Conservation (phyloP, 352 stramenopile species). For the Phytophthora hybrid region DNA sequence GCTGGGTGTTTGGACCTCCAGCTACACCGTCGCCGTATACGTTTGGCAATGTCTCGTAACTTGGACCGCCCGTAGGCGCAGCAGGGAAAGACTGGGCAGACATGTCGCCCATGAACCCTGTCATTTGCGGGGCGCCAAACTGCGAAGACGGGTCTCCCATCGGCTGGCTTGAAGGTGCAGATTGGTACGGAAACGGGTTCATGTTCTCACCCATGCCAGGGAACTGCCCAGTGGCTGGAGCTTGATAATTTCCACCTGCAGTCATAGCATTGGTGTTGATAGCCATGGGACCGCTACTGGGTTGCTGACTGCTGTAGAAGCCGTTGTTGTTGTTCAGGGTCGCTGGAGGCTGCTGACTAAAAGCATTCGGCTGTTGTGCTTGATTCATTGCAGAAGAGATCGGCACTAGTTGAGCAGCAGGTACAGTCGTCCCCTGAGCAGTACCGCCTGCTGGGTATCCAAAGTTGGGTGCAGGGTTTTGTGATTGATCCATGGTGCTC, state of each 20-base stretch:
- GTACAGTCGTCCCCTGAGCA: slow-evolving; percentile 6
- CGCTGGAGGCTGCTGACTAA: slow-evolving; percentile 20
- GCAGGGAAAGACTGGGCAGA: slow-evolving; percentile 36
- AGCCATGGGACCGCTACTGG: slow-evolving; percentile 23
- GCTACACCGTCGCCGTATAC: slow-evolving; percentile 30
- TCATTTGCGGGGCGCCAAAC: slow-evolving; percentile 32
- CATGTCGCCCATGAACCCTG: slow-evolving; percentile 46
- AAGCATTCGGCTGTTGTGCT: slow-evolving; percentile 29
- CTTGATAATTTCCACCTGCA: slow-evolving; percentile 20
- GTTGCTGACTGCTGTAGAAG: slow-evolving; percentile 28
- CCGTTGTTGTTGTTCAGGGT: slow-evolving; percentile 17
- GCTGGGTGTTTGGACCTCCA: slow-evolving; percentile 20
- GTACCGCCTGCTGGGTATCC: slow-evolving; percentile 14
- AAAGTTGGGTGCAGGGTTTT: slow-evolving; percentile 13
- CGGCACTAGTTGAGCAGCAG: slow-evolving; percentile 13
- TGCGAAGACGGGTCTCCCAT: slow-evolving; percentile 37
- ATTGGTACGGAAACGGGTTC: slow-evolving; percentile 44
- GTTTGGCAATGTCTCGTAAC: slow-evolving; percentile 37
- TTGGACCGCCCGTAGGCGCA: slow-evolving; percentile 25
- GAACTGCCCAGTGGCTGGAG: slow-evolving; percentile 19
- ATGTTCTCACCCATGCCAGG: slow-evolving; percentile 34
- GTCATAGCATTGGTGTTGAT: slow-evolving; percentile 12
- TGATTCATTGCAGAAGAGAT: slow-evolving; percentile 28
- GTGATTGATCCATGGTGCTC: slow-evolving; percentile 10
- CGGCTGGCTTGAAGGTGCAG: slow-evolving; percentile 34